phyloP scores from a whole-genome alignment of 805 yeast genomes.

The Wickerhamiella galacta region DNA sequence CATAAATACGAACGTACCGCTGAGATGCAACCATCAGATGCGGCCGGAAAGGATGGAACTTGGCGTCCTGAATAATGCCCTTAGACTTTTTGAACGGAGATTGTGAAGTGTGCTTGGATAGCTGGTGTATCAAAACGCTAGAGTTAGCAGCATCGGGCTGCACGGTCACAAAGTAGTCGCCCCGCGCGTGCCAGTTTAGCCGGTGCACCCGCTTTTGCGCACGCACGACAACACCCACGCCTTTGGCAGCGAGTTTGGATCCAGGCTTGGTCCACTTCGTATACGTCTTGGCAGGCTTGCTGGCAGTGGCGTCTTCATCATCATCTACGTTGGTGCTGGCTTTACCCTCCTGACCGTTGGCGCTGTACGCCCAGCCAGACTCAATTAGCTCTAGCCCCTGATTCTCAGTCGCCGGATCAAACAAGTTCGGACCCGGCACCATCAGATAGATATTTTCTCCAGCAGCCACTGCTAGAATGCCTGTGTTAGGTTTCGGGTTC shows the following conservation, averaged over 20 bases:
- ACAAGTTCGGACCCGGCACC: constrained; percentile 64
- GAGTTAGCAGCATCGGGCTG: constrained; percentile 84
- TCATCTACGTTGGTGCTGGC: constrained; percentile 15
- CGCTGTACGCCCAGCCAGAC: constrained; percentile 77
- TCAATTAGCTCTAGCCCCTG: constrained; percentile 63
- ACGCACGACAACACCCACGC: constrained; percentile 58
- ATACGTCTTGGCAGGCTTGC: constrained; percentile 18
- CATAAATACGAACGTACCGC: constrained; percentile 79
- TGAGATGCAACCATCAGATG: constrained; percentile 88
- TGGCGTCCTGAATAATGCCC: constrained; percentile 90
- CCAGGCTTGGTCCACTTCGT: constrained; percentile 75
- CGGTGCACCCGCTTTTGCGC: constrained; percentile 52
- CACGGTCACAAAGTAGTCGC: constrained; percentile 93
- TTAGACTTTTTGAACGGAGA: constrained; percentile 86
- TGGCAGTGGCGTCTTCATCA: constrained; percentile 22
- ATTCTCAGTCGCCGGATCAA: constrained; percentile 77
- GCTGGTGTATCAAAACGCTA: constrained; percentile 84
- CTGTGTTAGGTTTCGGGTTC: constrained; percentile 65
- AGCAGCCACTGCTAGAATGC: constrained; percentile 70
- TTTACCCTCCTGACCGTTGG: constrained; percentile 18
- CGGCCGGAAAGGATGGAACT: constrained; percentile 93
- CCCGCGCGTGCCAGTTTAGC: constrained; percentile 90
- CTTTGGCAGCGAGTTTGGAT: constrained; percentile 38
- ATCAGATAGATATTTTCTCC: constrained; percentile 65
- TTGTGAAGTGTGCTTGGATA: constrained; percentile 86